Conservation (phyloP, 169 alveolate species). For the Eimeria necatrix region DNA sequence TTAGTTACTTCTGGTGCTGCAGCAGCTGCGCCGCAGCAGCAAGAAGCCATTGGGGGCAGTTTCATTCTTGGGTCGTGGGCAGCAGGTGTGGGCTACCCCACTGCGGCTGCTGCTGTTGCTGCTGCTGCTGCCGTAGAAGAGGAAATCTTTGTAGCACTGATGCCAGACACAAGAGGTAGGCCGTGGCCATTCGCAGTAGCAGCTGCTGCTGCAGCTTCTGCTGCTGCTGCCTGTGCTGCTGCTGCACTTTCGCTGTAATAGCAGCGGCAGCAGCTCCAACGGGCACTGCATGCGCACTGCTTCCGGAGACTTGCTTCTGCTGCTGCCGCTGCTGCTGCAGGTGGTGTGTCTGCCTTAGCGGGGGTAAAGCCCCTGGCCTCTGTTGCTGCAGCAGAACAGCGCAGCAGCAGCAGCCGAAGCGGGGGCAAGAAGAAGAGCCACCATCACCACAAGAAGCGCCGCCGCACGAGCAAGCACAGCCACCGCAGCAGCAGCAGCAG, state of each 20-base stretch:
- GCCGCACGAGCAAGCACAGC: background rate
- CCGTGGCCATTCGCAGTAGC: background rate
- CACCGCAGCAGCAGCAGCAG: conserved; percentile 6
- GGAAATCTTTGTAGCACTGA: too few relatives aligned
- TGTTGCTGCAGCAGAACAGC: background rate
- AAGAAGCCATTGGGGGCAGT: too few relatives aligned
- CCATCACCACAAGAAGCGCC: background rate
- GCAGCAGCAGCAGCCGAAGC: background rate
- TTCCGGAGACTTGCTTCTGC: background rate
- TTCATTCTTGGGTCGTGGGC: too few relatives aligned
- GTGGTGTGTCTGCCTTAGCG: background rate
- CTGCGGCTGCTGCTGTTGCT: background rate
- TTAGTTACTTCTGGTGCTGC: too few relatives aligned
- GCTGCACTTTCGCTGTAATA: too few relatives aligned
- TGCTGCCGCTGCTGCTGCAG: background rate
- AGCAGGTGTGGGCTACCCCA: too few relatives aligned
- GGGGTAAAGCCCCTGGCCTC: background rate
- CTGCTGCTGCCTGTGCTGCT: too few relatives aligned
- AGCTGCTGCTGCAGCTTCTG: too few relatives aligned
- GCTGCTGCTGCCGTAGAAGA: background rate
- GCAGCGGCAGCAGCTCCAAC: background rate
- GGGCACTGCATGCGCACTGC: background rate
- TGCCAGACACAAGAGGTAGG: background rate
- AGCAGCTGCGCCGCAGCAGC: too few relatives aligned
- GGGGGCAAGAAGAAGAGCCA: background rate